These are phyloP conservation scores for Beauveria bassiana DNA, from an alignment of 2,329 filamentous ascomycete genomes.

Conservation along the genomic window DNA sequence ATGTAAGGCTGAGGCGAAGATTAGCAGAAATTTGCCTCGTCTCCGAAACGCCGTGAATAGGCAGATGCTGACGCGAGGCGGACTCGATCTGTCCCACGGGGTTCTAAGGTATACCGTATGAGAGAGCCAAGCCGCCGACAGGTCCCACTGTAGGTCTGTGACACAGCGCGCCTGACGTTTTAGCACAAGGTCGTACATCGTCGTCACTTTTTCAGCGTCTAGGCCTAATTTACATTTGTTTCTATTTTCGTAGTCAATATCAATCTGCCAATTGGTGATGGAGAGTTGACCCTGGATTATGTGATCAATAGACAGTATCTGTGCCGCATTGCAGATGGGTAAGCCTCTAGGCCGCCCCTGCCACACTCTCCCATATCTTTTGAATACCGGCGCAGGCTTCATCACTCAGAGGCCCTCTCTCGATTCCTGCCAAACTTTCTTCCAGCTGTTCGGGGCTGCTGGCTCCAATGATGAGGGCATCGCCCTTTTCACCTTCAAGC, in stretches of 20 bases:
- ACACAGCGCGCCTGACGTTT: background rate
- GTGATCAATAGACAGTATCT: no score
- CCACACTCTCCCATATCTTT: conserved; percentile 8
- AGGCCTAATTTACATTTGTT: no score
- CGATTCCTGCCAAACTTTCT: background rate
- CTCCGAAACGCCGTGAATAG: background rate
- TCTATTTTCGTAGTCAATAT: no score
- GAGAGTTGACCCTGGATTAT: no score
- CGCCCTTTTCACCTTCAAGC: background rate
- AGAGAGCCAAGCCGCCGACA: background rate
- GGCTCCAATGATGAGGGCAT: conserved; percentile 1
- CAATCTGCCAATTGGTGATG: no score
- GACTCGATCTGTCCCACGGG: background rate
- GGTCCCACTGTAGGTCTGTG: background rate
- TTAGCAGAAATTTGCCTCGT: background rate
- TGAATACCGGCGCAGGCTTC: conserved; percentile 9
- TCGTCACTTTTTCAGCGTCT: no score
- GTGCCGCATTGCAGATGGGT: no score
- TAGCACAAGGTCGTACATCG: no score
- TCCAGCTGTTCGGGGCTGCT: conserved; percentile 6
- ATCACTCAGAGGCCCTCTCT: conserved; percentile 12
- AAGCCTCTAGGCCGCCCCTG: background rate
- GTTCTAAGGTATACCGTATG: background rate
- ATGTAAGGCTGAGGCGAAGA: background rate
- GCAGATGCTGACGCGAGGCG: background rate